Evolutionary conservation across 2,329 filamentous ascomycete genomes (phyloP), one percentile per base, ranked within the genome.

Genomic region (Davidsoniella virescens): DNA sequence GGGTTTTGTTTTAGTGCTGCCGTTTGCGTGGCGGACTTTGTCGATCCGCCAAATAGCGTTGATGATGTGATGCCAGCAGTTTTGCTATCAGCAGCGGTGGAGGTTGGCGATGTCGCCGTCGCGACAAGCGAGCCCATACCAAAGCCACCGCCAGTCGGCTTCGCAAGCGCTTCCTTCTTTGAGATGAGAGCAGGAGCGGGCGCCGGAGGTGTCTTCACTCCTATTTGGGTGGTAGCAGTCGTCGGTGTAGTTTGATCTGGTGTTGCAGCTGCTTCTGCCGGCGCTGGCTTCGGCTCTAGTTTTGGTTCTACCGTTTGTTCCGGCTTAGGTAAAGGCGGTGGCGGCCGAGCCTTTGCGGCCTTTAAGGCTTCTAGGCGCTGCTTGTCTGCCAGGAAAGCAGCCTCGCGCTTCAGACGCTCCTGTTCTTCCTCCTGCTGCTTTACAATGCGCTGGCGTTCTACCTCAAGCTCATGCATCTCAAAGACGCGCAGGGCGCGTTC

Each of bases 401-500:
- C 65, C 55, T 75, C 69, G 1, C 64, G 63, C 42, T 60, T 62
- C 8, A 73, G 59, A 12, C 70, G 67, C 53, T 71, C 67, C 50
- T 68, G 62, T 54, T 74, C 68, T 45, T 63, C 64, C 39, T 65
- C 63, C 57, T 74, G 69, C 49, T 67, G 63, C 41, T 67, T 64
- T 23, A 65, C 49, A 43, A 73, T 65, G 10, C 65, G 62, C 36
- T 64, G 59, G 53, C 69, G 64, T 54, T 72, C 65, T 54, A 70
- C 63, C 47, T 69, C 61, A 14, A 70, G 57, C 52, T 70, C 64
- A 52, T 76, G 66, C 39, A 72, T 61, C 52, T 71, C 63, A 50
- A 67, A 71, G 5, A 70, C 69, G 14, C 67, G 64, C 36, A 74
- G 61, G 6, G 73, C 73, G 26, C 64, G 64, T 49, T 70, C 64